Evolutionary conservation across 495 filamentous ascomycete genomes (phyloP).

Genomic region (Aspergillus biplanus): DNA sequence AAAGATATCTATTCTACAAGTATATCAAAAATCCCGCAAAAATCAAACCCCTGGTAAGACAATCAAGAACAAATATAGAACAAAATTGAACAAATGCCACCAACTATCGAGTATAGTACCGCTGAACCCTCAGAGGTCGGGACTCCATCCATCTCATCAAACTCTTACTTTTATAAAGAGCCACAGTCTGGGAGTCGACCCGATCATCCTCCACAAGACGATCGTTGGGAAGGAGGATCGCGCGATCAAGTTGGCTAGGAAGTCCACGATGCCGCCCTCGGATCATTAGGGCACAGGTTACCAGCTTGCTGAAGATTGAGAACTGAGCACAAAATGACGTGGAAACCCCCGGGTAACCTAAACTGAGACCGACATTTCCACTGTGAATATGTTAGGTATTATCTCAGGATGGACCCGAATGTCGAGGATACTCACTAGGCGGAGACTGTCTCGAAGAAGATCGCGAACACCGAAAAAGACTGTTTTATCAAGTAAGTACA

Average conservation of each 20-base stretch:
- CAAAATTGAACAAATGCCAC: neutral
- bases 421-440: constrained; percentile 58
- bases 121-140: constrained; percentile 14
- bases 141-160: constrained; percentile 11
- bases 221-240: constrained; percentile 77
- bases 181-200: constrained; percentile 2
- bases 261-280: constrained; percentile 87
- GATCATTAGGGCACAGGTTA: constrained; percentile 86
- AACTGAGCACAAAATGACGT: constrained; percentile 79
- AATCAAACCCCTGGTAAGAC: neutral
- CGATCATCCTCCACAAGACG: constrained; percentile 43
- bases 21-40: neutral
- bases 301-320: constrained; percentile 73
- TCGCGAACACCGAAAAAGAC: constrained; percentile 60
- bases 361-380: constrained; percentile 83
- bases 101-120: constrained; percentile 19
- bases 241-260: constrained; percentile 86
- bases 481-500: constrained; percentile 13
- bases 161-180: constrained; percentile 7
- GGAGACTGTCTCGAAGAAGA: constrained; percentile 84
- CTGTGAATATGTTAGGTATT: constrained; percentile 27
- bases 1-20: neutral
- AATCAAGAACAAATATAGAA: constrained; percentile 16
- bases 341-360: constrained; percentile 73
- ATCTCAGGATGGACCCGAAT: neutral